Evolutionary conservation across 768 basidiomycete genomes (phyloP).

Genomic region (Tylopilus rubrobrunneus): DNA sequence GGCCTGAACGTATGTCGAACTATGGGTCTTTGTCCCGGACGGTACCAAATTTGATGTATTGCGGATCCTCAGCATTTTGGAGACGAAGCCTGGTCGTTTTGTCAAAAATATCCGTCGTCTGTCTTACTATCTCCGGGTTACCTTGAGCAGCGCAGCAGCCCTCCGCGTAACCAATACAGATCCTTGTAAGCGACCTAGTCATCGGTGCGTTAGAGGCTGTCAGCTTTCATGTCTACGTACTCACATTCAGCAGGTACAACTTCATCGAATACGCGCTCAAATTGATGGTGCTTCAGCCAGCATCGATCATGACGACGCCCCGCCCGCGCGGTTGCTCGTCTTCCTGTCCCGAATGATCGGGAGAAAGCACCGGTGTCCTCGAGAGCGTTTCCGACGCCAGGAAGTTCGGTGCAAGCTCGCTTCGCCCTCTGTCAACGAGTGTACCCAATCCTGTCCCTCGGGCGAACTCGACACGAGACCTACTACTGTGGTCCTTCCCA

Average conservation of each 20-base stretch:
- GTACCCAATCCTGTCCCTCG: constrained; percentile 40
- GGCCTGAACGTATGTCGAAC: constrained; percentile 37
- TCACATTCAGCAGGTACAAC: constrained; percentile 33
- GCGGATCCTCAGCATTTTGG: constrained; percentile 35
- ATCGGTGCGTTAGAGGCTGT: neutral
- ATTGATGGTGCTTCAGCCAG: constrained; percentile 44
- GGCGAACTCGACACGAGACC: constrained; percentile 44
- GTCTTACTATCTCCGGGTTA: constrained; percentile 30
- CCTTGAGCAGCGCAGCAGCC: constrained; percentile 30
- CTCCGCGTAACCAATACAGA: constrained; percentile 37
- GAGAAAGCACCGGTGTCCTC: constrained; percentile 12
- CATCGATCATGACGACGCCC: constrained; percentile 47
- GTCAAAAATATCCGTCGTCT: constrained; percentile 39
- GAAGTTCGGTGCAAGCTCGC: constrained; percentile 52
- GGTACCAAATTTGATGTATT: constrained; percentile 41
- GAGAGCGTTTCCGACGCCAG: constrained; percentile 33
- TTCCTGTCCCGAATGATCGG: constrained; percentile 20
- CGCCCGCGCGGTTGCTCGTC: constrained; percentile 22
- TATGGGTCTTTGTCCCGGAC: constrained; percentile 36
- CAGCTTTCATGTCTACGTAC: neutral
- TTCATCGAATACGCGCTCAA: constrained; percentile 41
- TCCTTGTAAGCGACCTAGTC: constrained; percentile 38
- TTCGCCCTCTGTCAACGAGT: constrained; percentile 63
- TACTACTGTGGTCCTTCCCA: constrained; percentile 65
- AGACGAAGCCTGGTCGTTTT: constrained; percentile 42